These are phyloP conservation scores for Trichosanthes truncata DNA, from an alignment of 306 rosid genomes.

Conservation along the genomic window DNA sequence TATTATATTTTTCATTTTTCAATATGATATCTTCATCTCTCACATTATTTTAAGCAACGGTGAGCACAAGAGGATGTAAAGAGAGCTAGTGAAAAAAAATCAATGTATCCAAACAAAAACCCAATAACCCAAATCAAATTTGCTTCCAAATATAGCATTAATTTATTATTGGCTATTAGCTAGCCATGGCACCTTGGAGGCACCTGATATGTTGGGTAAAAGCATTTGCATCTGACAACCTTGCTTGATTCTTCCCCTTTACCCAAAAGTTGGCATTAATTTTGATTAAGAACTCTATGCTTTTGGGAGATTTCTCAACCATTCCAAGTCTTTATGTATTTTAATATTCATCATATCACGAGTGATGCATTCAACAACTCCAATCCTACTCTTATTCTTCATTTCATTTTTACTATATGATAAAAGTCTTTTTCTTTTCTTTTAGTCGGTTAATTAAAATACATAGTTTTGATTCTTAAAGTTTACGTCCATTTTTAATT, in stretches of 20 bases:
- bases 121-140: neutral
- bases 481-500: neutral
- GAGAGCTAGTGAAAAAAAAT: too few species aligned
- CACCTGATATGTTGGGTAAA: neutral
- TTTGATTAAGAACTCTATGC: neutral
- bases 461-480: neutral
- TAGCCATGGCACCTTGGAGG: neutral
- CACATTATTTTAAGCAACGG: too few species aligned
- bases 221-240: neutral
- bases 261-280: neutral
- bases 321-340: neutral
- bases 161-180: neutral
- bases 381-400: neutral
- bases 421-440: too few species aligned
- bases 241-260: neutral
- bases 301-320: neutral
- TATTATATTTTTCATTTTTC: too few species aligned
- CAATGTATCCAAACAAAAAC: neutral
- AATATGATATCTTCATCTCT: too few species aligned
- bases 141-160: neutral
- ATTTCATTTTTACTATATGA: neutral
- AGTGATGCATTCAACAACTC: neutral
- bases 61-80: too few species aligned
- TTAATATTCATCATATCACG: neutral
- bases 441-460: too few species aligned